Conservation (phyloP, 495 filamentous ascomycete species). For the Penicillium egyptiacum region DNA sequence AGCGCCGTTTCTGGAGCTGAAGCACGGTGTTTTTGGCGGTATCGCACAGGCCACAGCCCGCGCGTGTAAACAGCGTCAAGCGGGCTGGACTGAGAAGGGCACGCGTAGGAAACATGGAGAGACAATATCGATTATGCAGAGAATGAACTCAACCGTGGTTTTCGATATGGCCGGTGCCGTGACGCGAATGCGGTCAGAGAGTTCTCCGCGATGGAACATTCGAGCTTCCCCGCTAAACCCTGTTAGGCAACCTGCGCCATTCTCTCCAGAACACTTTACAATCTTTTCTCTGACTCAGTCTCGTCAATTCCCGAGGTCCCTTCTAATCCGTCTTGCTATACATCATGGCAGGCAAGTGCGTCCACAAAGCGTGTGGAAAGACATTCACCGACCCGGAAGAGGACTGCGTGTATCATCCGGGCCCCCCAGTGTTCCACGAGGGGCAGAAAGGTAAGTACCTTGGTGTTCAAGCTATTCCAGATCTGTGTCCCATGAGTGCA, state of each 20-base stretch:
- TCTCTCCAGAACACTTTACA: slow-evolving; percentile 7
- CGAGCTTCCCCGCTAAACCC: slow-evolving; percentile 47
- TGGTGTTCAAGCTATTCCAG: slow-evolving; percentile 28
- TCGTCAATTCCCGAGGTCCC: background rate
- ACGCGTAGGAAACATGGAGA: slow-evolving; percentile 38
- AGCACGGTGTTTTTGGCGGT: slow-evolving; percentile 72
- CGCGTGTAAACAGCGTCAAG: slow-evolving; percentile 80
- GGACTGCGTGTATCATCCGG: slow-evolving; percentile 87
- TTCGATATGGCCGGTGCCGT: background rate
- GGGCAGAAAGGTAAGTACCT: slow-evolving; percentile 88
- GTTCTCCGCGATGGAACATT: slow-evolving; percentile 45
- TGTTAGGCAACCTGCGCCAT: slow-evolving; percentile 26
- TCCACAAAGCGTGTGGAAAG: slow-evolving; percentile 95
- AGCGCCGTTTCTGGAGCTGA: slow-evolving; percentile 63
- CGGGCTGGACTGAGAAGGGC: slow-evolving; percentile 57
- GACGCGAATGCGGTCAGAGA: slow-evolving; percentile 17
- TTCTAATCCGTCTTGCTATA: slow-evolving; percentile 5
- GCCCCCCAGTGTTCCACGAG: slow-evolving; percentile 94
- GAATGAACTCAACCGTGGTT: background rate
- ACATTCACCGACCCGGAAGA: slow-evolving; percentile 79
- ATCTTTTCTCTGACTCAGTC: slow-evolving; percentile 7
- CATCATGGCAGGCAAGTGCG: slow-evolving; percentile 84
- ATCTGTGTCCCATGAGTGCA: slow-evolving; percentile 8
- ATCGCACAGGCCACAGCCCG: slow-evolving; percentile 75
- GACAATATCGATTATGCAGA: slow-evolving; percentile 9